Conservation (phyloP, 768 basidiomycete species). For the Pulveroboletus sp. region DNA sequence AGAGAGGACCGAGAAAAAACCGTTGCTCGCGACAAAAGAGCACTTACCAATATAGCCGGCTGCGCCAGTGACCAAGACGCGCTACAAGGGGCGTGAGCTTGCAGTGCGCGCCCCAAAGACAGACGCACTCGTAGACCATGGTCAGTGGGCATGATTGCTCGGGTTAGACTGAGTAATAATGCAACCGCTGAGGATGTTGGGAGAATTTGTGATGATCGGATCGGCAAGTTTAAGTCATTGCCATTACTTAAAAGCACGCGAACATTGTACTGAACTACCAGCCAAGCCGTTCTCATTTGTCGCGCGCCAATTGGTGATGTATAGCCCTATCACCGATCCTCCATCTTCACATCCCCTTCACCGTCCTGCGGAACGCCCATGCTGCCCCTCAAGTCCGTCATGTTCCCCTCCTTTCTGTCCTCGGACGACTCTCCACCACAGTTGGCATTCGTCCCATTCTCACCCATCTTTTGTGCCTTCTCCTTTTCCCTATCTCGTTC, state of each 20-base stretch:
- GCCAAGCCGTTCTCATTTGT: neutral
- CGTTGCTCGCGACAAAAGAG: neutral
- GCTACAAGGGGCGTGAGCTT: conserved; percentile 33
- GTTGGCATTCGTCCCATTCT: conserved; percentile 11
- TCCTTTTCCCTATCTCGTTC: conserved; percentile 35
- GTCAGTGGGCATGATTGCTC: conserved; percentile 26
- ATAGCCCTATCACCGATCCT: conserved; percentile 26
- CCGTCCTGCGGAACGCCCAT: conserved; percentile 20
- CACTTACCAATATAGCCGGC: conserved; percentile 83
- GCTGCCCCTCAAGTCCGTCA: conserved; percentile 18
- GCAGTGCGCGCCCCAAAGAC: neutral
- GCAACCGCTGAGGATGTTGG: neutral
- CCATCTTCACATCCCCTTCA: conserved; percentile 51
- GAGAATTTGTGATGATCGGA: neutral
- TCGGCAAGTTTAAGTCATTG: conserved; percentile 1
- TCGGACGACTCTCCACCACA: conserved; percentile 32
- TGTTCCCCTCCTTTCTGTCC: conserved; percentile 23
- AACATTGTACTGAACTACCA: neutral
- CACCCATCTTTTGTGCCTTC: conserved; percentile 22
- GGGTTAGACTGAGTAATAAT: neutral
- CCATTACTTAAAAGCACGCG: conserved; percentile 13
- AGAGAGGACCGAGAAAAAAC: neutral
- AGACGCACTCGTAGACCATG: conserved; percentile 45
- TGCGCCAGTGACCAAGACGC: conserved; percentile 70
- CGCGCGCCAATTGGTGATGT: too few species aligned